Evolutionary conservation across 2,329 filamentous ascomycete species (phyloP), one percentile per base, ranked within the genome.

Genomic region (Hawksworthiomyces lignivorus): DNA sequence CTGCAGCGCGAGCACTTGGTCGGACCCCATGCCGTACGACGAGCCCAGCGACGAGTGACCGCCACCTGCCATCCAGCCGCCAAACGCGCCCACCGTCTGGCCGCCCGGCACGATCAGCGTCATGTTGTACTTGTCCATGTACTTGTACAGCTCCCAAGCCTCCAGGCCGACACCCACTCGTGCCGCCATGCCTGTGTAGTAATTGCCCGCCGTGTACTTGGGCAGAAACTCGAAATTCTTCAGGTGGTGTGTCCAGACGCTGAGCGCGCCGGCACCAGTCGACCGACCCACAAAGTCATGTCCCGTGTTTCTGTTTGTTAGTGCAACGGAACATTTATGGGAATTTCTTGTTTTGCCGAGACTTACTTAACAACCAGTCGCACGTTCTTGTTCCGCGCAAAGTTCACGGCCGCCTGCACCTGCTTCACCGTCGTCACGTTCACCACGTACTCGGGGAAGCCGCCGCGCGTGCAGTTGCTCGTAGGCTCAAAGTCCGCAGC

Each of bases 11-110:
- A 77, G 53, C 1, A 65, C 62, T 44, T 76, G 69, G 49, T 76
- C 73, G 2, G 70, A 69, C 4, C 58, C 72, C 5, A 77, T 56
- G 3, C 72, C 73, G 31, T 68, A 68, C 9, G 56, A 57, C 1
- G 68, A 69, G 4, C 58, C 55, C 7, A 75, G 54, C 1, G 64
- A 57, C 2, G 62, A 65, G 50, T 76, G 72, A 0, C 73, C 73
- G 6, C 69, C 72, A 7, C 69, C 72, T 36, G 69, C 64, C 7
- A 61, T 65, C 53, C 71, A 77, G 1, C 72, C 72, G 18, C 72
- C 73, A 1, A 63, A 64, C 5, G 69, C 56, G 2, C 58, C 60
- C 4, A 59, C 60, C 2, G 58, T 62, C 17, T 44, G 48, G 10
- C 56, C 59, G 4, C 58, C 54, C 4, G 59, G 56, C 7, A 56